A percentile compares a stretch with the other conserved stretches of the same genome.
These are phyloP conservation scores for Fusarium torulosum DNA, from an alignment of 2,329 filamentous ascomycete genomes.

Conservation along the genomic window DNA sequence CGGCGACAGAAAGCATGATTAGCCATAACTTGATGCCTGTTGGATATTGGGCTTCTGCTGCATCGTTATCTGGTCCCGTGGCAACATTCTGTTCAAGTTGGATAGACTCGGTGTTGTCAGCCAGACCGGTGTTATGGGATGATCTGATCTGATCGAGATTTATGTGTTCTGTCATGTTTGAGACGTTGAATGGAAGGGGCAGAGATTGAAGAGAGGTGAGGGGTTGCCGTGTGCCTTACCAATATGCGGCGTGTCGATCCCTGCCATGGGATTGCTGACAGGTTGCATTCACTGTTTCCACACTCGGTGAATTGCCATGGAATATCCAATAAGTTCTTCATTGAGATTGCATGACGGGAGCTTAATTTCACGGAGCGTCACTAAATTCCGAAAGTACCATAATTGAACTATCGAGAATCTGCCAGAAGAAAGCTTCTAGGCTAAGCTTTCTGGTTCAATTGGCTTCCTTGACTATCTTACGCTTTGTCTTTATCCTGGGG, in stretches of 20 bases:
- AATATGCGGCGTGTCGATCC: background rate
- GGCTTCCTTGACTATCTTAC: no score
- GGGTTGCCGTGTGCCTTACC: background rate
- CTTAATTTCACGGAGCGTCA: no score
- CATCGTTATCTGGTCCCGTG: rapidly evolving
- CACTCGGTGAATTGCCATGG: no score
- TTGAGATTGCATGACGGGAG: no score
- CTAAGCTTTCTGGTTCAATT: no score
- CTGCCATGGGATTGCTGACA: background rate
- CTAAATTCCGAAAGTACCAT: no score
- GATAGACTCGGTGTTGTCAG: rapidly evolving
- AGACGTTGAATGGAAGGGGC: background rate
- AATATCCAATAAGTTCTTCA: no score
- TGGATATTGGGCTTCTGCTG: background rate
- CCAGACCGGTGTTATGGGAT: rapidly evolving
- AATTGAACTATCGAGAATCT: no score
- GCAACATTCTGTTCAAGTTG: background rate
- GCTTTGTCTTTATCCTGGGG: no score
- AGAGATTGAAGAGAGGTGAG: background rate
- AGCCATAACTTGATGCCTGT: conserved; percentile 12
- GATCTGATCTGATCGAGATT: rapidly evolving
- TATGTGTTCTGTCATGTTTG: background rate
- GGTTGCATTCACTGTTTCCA: background rate
- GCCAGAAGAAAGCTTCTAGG: no score
- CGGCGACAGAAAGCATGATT: conserved; percentile 1